phyloP scores from a whole-genome alignment of 768 basidiomycete species.

The Termitomyces sp. region DNA sequence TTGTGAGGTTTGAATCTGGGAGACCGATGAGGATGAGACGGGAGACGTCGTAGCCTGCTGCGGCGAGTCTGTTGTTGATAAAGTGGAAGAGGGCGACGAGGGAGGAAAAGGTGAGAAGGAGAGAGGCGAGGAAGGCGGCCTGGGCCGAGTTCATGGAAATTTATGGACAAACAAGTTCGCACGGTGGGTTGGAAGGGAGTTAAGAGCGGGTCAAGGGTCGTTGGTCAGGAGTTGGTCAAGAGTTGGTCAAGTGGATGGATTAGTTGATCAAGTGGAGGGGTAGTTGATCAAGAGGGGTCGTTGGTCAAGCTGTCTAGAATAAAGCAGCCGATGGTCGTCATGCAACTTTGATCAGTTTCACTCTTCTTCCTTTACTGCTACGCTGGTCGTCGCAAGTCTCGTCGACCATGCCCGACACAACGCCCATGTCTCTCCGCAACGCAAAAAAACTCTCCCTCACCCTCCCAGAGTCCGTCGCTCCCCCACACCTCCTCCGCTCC shows the following conservation, averaged over 20 bases:
- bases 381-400: conserved; percentile 22
- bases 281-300: no score
- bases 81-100: conserved; percentile 42
- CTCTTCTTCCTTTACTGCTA: conserved; percentile 19
- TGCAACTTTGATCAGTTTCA: conserved; percentile 8
- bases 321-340: background rate
- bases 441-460: conserved; percentile 74
- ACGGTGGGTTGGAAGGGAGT: background rate
- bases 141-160: conserved; percentile 51
- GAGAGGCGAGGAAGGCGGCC: conserved; percentile 47
- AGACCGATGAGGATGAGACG: conserved; percentile 62
- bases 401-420: conserved; percentile 25
- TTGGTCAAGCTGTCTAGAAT: no score
- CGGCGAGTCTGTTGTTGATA: conserved; percentile 36
- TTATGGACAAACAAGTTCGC: conserved; percentile 5
- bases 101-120: conserved; percentile 37
- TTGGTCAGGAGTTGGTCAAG: no score
- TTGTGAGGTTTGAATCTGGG: conserved; percentile 20
- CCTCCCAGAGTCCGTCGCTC: conserved; percentile 57
- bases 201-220: no score
- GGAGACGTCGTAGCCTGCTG: conserved; percentile 52
- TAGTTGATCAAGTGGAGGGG: no score
- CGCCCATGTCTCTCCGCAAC: conserved; percentile 49
- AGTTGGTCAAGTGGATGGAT: no score
- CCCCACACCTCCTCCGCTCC: conserved; percentile 36